These are phyloP conservation scores for Acer saccharum DNA, from an alignment of 345 rosid species.

Conservation along the genomic window DNA sequence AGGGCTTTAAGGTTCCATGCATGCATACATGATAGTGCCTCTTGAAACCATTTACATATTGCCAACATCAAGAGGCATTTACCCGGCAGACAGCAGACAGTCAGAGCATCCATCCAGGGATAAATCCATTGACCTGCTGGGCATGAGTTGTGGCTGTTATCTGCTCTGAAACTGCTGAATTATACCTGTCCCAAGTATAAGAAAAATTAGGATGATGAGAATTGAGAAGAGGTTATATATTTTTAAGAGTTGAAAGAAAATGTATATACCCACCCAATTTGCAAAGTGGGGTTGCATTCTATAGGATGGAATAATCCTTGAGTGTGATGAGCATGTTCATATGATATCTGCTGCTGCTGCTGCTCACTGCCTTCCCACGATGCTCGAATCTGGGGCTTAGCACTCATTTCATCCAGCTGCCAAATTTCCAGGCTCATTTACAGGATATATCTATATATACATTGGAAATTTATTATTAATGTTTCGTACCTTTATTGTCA, in stretches of 20 bases:
- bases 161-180: conserved; percentile 70
- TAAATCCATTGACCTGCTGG: conserved; percentile 76
- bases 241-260: background rate
- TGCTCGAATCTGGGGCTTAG: conserved; percentile 53
- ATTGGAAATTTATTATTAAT: background rate
- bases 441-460: too few species aligned
- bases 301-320: conserved; percentile 76
- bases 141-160: conserved; percentile 52
- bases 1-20: too few species aligned
- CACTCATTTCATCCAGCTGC: conserved; percentile 77
- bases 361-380: conserved; percentile 76
- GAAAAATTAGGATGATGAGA: background rate
- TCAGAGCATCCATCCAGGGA: conserved; percentile 99
- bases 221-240: background rate
- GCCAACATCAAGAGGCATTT: conserved; percentile 27
- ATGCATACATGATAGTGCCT: background rate
- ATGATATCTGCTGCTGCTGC: conserved; percentile 53
- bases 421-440: background rate
- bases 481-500: conserved; percentile 69
- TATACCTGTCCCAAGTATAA: conserved; percentile 45
- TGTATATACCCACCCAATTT: conserved; percentile 56
- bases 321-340: conserved; percentile 68
- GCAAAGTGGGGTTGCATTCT: conserved; percentile 94
- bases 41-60: conserved; percentile 39
- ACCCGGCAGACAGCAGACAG: background rate